Conservation (phyloP, 1,139 yeast species). For the Pichia sp. region DNA sequence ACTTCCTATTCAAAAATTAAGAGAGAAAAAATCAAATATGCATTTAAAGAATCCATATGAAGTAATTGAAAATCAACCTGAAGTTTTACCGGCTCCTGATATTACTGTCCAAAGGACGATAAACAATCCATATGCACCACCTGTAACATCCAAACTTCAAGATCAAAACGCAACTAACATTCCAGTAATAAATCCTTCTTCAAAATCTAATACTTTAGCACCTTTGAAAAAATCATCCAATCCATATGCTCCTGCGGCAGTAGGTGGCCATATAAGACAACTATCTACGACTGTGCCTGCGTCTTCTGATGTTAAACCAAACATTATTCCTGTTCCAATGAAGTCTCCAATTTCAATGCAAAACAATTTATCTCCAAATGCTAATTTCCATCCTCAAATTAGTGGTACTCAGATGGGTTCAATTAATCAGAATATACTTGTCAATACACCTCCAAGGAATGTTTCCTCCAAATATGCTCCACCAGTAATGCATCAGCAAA, state of each 20-base stretch:
- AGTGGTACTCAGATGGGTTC: no score
- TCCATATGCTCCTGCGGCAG: conserved; percentile 29
- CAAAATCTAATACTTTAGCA: not conserved
- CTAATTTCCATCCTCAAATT: not conserved
- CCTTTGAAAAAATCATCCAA: conserved; percentile 18
- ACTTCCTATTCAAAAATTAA: conserved; percentile 28
- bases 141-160: not conserved
- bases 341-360: conserved; percentile 18
- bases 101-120: no score
- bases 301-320: conserved; percentile 19
- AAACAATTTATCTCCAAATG: not conserved
- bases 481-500: conserved; percentile 1
- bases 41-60: conserved; percentile 23
- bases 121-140: conserved; percentile 20
- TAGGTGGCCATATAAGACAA: conserved; percentile 28
- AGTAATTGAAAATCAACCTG: conserved; percentile 4
- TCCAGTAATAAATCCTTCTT: not conserved
- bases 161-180: not conserved
- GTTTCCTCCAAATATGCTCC: conserved; percentile 3
- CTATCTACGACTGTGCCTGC: conserved; percentile 16
- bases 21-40: not conserved
- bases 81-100: no score
- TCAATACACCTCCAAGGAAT: not conserved
- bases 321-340: conserved; percentile 26
- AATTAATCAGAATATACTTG: not conserved